Base-by-base conservation (phyloP, 371 early-diverging fungal species). In the Apophysomyces trapeziformis region DNA sequence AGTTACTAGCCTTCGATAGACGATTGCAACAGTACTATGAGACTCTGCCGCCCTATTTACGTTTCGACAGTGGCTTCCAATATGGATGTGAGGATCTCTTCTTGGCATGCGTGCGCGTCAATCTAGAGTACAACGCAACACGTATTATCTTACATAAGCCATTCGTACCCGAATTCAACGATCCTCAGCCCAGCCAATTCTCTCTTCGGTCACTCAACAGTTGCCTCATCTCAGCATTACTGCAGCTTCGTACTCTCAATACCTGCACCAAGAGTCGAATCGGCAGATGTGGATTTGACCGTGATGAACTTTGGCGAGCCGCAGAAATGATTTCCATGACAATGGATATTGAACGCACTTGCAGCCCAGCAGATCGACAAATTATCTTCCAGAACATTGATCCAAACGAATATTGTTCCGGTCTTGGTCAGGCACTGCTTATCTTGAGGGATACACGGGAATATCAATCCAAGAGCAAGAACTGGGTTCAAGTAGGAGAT, bases 251-350 rank as follows among this genome's bases (percentile, higher is more conserved):
- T 50, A 67, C 70, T 3, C 66, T 74, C 60, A 74, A 74, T 26
- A 74, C 75, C 5, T 69, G 70, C 18, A 67, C 61, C 38, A 67
- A 70, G 66, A 64, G 59, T 9, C 66, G 61, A 6, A 37, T 64
- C 11, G 74, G 72, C 0, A 65, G 69, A 7, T 78, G 78, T 56
- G 68, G 71, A 0, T 78, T 78, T 65, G 78, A 78, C 64, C 75
- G 75, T 5, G 75, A 78, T 63, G 78, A 78, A 44, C 46, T 78
- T 13, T 78, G 75, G 75, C 65, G 78, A 38, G 73, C 78, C 13
- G 62, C 73, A 21, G 75, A 78, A 46, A 64, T 76, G 5, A 67
- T 76, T 32, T 73, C 76, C 16, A 41, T 76, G 36, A 70, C 76
- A 21, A 68, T 70, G 71, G 68, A 68, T 14, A 67, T 72, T 5